Base-by-base conservation (phyloP, 306 rosid genomes). In the Vicia faba region DNA sequence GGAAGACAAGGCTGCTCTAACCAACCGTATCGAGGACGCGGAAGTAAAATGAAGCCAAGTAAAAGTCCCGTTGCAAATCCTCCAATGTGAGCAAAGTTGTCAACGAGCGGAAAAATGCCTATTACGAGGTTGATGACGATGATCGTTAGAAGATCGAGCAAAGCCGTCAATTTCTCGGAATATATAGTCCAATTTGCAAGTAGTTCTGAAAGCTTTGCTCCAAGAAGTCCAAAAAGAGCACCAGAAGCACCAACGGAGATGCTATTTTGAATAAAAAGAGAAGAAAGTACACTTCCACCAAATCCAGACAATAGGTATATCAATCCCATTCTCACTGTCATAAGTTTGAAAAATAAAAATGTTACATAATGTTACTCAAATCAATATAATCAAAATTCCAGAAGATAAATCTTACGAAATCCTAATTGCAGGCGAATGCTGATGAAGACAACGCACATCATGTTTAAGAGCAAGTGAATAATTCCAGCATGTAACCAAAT, bases 171-270 rank as follows among this genome's bases (percentile, higher is more conserved):
- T 85, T 87, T 92, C 64, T 92, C 86, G 59, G 89, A 61, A 69
- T 92, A 92, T 13, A 89, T 86, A 54, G 88, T 79, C 98, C 95
- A 92, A 68, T 92, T 92, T 36, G 98, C 87, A 43, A 92, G 15
- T 45, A 92, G 96, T 75, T 92, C 98, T 2, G 98, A 87, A 6
- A 92, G 83, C 96, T 87, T 92, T 77, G 95, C 95, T 71, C 98
- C 96, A 64, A 89, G 95, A 61, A 92, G 91, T 64, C 98, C 98
- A 57, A 89, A 87, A 18, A 89, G 91, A 28, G 95, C 89, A 61
- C 98, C 95, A 36, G 98, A 92, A 68, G 98, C 95, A 35, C 98
- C 98, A 19, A 92, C 96, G 2, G 96, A 89, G 16, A 87, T 86
- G 75, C 49, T 80, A 69, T 83, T 74, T 74, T 70, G 78, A 7